Evolutionary conservation across 164 flowering plant genomes (phyloP).

Genomic region (Akebia trifoliata): DNA sequence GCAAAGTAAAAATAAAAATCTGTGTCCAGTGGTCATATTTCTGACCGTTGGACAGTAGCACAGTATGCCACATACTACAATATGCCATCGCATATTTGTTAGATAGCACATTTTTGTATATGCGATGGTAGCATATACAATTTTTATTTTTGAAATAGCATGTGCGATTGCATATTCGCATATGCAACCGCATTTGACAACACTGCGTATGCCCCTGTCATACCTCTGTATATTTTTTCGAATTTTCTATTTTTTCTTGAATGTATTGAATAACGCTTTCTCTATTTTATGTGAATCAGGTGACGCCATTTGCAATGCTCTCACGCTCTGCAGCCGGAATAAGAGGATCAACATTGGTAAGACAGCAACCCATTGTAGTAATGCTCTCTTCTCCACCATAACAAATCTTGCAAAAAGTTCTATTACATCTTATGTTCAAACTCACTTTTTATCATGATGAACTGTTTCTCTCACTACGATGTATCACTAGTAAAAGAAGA

Average conservation of each 20-base stretch:
- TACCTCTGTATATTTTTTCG: not conserved
- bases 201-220: too few relatives aligned
- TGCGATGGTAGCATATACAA: too few relatives aligned
- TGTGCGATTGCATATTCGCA: too few relatives aligned
- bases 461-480: not conserved
- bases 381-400: not conserved
- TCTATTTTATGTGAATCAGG: constrained; percentile 35
- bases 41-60: too few relatives aligned
- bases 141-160: not conserved
- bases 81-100: too few relatives aligned
- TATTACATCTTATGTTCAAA: not conserved
- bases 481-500: too few relatives aligned
- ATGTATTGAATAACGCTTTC: not conserved
- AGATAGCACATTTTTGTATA: too few relatives aligned
- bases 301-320: constrained; percentile 95
- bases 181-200: too few relatives aligned
- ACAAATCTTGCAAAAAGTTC: not conserved
- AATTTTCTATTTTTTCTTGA: not conserved
- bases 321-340: constrained; percentile 95
- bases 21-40: too few relatives aligned
- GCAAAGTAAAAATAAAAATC: too few relatives aligned
- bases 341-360: constrained; percentile 89
- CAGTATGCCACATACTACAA: too few relatives aligned
- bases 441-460: not conserved
- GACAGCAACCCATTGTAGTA: constrained; percentile 5